These are phyloP conservation scores for Rhizophora mangle DNA, from an alignment of 345 rosid genomes.

Conservation along the genomic window DNA sequence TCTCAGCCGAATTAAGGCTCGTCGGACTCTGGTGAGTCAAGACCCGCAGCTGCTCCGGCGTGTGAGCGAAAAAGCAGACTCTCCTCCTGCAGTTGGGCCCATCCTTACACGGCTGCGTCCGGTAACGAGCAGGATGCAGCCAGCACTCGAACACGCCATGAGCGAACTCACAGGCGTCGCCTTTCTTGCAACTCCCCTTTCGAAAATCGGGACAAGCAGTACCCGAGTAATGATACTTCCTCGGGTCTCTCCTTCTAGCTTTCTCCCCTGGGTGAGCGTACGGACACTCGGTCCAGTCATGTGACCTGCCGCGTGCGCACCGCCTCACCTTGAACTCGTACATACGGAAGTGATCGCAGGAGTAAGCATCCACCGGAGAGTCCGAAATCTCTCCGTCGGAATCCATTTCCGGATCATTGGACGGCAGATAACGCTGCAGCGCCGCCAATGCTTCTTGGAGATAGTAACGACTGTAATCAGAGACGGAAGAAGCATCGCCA, in stretches of 20 bases:
- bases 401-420: slow-evolving; percentile 50
- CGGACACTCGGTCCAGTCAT: slow-evolving; percentile 98
- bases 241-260: slow-evolving; percentile 83
- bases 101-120: slow-evolving; percentile 94
- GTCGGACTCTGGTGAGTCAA: slow-evolving; percentile 53
- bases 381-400: slow-evolving; percentile 45
- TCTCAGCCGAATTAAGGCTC: slow-evolving; percentile 39
- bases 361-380: slow-evolving; percentile 54
- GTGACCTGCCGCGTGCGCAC: slow-evolving; percentile 81
- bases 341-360: slow-evolving; percentile 90
- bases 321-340: slow-evolving; percentile 81
- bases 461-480: slow-evolving; percentile 26
- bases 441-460: slow-evolving; percentile 61
- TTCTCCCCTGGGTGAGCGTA: slow-evolving; percentile 95
- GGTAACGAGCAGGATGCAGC: slow-evolving; percentile 87
- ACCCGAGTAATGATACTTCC: slow-evolving; percentile 72
- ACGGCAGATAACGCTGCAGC: slow-evolving; percentile 57
- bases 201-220: slow-evolving; percentile 82
- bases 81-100: slow-evolving; percentile 64
- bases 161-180: slow-evolving; percentile 81
- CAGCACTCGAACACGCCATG: slow-evolving; percentile 98
- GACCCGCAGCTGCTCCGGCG: slow-evolving; percentile 74
- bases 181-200: slow-evolving; percentile 68
- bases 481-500: slow-evolving; percentile 27
- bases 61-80: slow-evolving; percentile 91